These are phyloP conservation scores for Pisolithus orientalis DNA, from an alignment of 768 basidiomycete species.

Conservation along the genomic window DNA sequence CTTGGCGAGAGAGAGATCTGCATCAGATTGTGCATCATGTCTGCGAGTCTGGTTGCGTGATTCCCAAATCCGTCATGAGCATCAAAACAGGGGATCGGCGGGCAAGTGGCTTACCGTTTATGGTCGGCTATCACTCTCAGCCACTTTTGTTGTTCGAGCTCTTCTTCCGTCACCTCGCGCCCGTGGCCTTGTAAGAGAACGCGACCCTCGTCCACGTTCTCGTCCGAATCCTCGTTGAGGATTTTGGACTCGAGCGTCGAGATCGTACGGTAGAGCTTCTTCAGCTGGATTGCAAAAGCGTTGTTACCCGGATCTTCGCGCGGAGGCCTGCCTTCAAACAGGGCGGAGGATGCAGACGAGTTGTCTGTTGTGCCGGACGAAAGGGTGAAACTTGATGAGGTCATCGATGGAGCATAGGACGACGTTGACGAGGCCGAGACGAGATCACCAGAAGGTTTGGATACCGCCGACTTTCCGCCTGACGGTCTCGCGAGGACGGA, in stretches of 20 bases:
- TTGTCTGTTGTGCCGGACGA: constrained; percentile 69
- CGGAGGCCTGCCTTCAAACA: constrained; percentile 51
- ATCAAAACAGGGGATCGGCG: neutral
- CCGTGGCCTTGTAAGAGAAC: constrained; percentile 29
- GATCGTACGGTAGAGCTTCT: constrained; percentile 79
- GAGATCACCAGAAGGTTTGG: constrained; percentile 62
- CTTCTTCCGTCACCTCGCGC: constrained; percentile 38
- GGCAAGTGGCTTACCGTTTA: constrained; percentile 59
- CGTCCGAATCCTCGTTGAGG: constrained; percentile 52
- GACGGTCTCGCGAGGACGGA: constrained; percentile 51
- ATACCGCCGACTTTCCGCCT: constrained; percentile 39
- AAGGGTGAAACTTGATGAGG: constrained; percentile 67
- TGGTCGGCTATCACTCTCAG: constrained; percentile 68
- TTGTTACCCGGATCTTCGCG: constrained; percentile 55
- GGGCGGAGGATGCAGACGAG: constrained; percentile 64
- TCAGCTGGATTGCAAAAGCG: constrained; percentile 68
- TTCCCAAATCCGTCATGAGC: constrained; percentile 4
- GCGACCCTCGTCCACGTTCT: constrained; percentile 38
- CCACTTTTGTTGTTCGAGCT: constrained; percentile 73
- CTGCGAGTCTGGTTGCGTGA: constrained; percentile 62
- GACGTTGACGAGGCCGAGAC: constrained; percentile 72
- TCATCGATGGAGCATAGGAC: constrained; percentile 62
- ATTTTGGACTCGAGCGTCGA: constrained; percentile 74
- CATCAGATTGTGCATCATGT: constrained; percentile 85
- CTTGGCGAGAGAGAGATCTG: constrained; percentile 79